Evolutionary conservation across 805 yeast species (phyloP).

Genomic region (Candida koratica): DNA sequence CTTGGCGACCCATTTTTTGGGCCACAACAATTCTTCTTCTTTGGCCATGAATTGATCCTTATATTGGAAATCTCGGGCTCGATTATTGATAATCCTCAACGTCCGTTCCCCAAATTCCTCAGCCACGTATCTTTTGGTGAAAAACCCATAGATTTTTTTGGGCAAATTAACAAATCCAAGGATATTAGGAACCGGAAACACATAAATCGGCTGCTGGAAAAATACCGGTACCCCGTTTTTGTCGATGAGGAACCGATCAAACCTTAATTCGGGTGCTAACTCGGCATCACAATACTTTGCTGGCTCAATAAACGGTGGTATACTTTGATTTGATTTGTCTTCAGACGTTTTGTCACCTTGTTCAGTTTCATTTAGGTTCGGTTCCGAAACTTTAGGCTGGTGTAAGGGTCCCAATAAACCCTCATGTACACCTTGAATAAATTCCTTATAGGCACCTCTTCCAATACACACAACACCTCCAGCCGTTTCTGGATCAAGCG

Average conservation of each 20-base stretch:
- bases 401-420: constrained; percentile 89
- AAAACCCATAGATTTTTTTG: constrained; percentile 69
- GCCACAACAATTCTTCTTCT: constrained; percentile 85
- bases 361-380: constrained; percentile 3
- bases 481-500: constrained; percentile 40
- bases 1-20: constrained; percentile 70
- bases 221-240: constrained; percentile 51
- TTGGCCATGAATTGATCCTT: constrained; percentile 41
- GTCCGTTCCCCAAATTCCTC: constrained; percentile 58
- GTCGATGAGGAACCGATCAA: constrained; percentile 12
- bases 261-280: constrained; percentile 58
- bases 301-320: constrained; percentile 60
- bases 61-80: constrained; percentile 50
- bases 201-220: constrained; percentile 74
- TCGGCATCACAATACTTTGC: constrained; percentile 50
- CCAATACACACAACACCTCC: constrained; percentile 94
- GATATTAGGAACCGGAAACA: constrained; percentile 70
- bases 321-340: constrained; percentile 45
- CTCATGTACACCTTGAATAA: constrained; percentile 85
- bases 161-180: constrained; percentile 79
- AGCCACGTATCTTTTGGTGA: constrained; percentile 67
- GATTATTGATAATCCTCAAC: constrained; percentile 48
- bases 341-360: constrained; percentile 4
- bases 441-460: constrained; percentile 94
- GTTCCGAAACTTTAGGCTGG: background rate